phyloP scores from a whole-genome alignment of 306 rosid genomes.

The Glycine latifolia region DNA sequence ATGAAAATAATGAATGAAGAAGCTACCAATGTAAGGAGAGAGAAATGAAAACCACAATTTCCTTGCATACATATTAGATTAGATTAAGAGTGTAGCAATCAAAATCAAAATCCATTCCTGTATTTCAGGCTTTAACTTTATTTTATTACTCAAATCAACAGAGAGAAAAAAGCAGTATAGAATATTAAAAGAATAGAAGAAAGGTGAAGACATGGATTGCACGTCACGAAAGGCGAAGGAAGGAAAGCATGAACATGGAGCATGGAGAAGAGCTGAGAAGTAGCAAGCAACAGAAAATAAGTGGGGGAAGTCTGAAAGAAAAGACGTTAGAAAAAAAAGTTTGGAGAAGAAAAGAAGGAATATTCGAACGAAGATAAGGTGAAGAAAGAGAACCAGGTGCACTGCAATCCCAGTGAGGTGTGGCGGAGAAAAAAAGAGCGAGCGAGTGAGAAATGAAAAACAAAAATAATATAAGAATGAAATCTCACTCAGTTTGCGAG shows the following conservation, averaged over 20 bases:
- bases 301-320: neutral
- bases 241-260: neutral
- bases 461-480: neutral
- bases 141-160: neutral
- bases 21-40: neutral
- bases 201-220: neutral
- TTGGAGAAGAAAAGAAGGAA: constrained; percentile 2
- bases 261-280: neutral
- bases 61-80: neutral
- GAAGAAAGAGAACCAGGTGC: neutral
- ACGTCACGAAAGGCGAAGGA: neutral
- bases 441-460: neutral
- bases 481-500: neutral
- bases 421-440: neutral
- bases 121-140: neutral
- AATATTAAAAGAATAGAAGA: neutral
- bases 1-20: constrained; percentile 21
- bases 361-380: constrained; percentile 23
- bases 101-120: neutral
- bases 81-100: neutral
- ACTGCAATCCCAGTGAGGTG: neutral
- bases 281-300: neutral
- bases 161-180: neutral
- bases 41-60: neutral
- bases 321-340: neutral